Percentiles rank a stretch among this genome's conserved stretches.
Evolutionary conservation across 805 yeast species (phyloP).

Genomic region (Debaryomyces castellii): DNA sequence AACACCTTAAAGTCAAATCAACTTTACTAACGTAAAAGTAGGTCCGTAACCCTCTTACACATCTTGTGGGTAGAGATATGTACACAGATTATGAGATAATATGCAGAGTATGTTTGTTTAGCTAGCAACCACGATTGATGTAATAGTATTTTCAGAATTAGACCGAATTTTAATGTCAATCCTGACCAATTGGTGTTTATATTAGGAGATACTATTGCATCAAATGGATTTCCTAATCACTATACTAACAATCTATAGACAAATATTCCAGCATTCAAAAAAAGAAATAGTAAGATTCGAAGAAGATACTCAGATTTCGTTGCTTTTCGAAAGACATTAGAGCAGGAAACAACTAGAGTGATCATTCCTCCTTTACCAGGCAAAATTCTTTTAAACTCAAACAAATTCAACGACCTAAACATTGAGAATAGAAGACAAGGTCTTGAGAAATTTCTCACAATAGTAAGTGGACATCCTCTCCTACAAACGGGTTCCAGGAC

Average conservation of each 20-base stretch:
- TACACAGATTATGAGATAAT: constrained; percentile 91
- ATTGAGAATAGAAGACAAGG: constrained; percentile 85
- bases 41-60: constrained; percentile 74
- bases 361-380: constrained; percentile 88
- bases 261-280: constrained; percentile 83
- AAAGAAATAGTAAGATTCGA: constrained; percentile 64
- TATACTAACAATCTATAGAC: constrained; percentile 41
- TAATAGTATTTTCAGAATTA: background rate
- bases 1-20: background rate
- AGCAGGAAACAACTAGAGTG: constrained; percentile 75
- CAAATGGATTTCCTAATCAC: no score
- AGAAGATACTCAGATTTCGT: constrained; percentile 92
- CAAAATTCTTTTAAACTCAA: constrained; percentile 64
- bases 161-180: no score
- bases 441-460: constrained; percentile 69
- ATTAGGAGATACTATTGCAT: no score
- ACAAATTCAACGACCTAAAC: constrained; percentile 76
- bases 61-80: constrained; percentile 61
- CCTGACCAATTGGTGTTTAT: no score
- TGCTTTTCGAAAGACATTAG: constrained; percentile 68
- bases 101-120: constrained; percentile 48
- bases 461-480: constrained; percentile 91
- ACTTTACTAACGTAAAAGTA: constrained; percentile 21
- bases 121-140: background rate
- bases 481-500: constrained; percentile 82